Evolutionary conservation across 768 basidiomycete species (phyloP).

Genomic region (Mycena albidolilacea): DNA sequence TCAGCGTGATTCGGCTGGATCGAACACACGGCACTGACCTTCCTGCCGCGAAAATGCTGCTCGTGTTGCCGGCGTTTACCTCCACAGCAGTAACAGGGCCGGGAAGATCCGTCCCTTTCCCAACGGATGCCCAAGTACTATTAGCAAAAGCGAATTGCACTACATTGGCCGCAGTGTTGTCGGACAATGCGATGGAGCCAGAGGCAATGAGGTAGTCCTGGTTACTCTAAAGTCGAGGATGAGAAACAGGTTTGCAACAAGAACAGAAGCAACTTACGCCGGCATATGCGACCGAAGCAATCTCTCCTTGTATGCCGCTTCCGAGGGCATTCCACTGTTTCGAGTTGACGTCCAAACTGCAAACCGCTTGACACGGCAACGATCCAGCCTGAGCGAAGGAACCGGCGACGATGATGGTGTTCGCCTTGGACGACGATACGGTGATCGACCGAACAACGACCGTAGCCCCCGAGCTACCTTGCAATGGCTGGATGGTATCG

Average conservation of each 20-base stretch:
- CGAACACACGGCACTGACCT: conserved; percentile 62
- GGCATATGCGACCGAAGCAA: conserved; percentile 83
- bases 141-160: conserved; percentile 82
- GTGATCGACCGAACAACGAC: conserved; percentile 83
- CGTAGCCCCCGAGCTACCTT: conserved; percentile 64
- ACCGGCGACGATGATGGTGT: conserved; percentile 87
- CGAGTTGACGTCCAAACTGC: conserved; percentile 75
- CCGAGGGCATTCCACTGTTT: conserved; percentile 89
- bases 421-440: conserved; percentile 69
- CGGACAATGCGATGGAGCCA: conserved; percentile 81
- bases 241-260: conserved; percentile 23
- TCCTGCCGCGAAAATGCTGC: conserved; percentile 93
- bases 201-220: conserved; percentile 82
- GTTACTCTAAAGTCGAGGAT: conserved; percentile 61
- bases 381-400: conserved; percentile 87
- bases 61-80: conserved; percentile 84
- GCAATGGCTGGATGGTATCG: conserved; percentile 71
- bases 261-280: conserved; percentile 70
- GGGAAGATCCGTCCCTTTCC: conserved; percentile 73
- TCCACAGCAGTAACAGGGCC: conserved; percentile 93
- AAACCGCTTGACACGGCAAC: conserved; percentile 82
- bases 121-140: conserved; percentile 80
- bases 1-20: background rate
- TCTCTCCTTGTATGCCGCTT: conserved; percentile 84
- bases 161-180: conserved; percentile 78